phyloP scores from a whole-genome alignment of 1,139 yeast species.

The Ogataea hybrid region DNA sequence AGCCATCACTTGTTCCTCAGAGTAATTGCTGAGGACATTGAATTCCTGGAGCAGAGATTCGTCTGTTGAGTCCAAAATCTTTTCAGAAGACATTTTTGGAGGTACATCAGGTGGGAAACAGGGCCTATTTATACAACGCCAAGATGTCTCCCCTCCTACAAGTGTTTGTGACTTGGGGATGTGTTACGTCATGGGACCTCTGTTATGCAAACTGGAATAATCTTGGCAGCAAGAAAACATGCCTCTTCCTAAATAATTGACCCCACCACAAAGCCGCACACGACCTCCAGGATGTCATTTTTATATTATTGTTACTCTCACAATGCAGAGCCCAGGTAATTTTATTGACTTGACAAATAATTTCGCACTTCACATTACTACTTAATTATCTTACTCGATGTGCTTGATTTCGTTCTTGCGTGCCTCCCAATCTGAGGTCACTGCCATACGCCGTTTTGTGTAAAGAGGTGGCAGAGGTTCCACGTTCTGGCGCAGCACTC shows the following conservation, averaged over 20 bases:
- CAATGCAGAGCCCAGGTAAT: not conserved
- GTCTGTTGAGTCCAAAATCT: conserved; percentile 5
- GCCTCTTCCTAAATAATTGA: not conserved
- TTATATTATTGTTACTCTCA: no score
- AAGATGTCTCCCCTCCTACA: conserved; percentile 1
- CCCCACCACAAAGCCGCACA: conserved; percentile 11
- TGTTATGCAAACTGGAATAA: conserved; percentile 7
- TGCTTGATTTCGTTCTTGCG: conserved; percentile 48
- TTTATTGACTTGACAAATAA: not conserved
- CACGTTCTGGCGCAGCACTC: conserved; percentile 42
- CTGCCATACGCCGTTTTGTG: conserved; percentile 56
- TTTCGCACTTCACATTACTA: not conserved
- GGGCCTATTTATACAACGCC: conserved; percentile 2
- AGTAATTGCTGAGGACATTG: conserved; percentile 61
- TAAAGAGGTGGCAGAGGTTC: conserved; percentile 53
- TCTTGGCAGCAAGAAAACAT: not conserved
- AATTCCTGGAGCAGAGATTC: conserved; percentile 30
- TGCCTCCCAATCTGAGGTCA: conserved; percentile 61
- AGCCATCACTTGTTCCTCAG: conserved; percentile 62
- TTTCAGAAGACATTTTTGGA: conserved; percentile 5
- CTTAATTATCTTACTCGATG: conserved; percentile 29
- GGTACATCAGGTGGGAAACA: not conserved
- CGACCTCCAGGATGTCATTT: not conserved
- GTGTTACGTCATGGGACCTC: conserved; percentile 7
- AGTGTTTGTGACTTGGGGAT: not conserved